Percentiles rank a stretch among this genome's conserved stretches.
Conservation (phyloP, 176 grass and related monocot genomes). For the Zoysia japonica region DNA sequence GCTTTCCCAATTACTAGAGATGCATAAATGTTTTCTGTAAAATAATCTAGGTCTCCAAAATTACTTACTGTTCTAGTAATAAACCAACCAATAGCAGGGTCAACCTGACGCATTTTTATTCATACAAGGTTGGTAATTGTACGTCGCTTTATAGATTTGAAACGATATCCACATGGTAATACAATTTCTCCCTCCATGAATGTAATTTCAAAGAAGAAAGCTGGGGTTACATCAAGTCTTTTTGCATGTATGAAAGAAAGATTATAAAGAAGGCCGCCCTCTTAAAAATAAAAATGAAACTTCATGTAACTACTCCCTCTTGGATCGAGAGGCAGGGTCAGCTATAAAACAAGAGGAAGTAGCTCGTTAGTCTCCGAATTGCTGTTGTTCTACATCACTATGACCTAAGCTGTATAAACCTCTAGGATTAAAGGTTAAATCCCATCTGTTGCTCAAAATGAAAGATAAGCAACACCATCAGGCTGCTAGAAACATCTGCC, state of each 20-base stretch:
- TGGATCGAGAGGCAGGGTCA: slow-evolving; percentile 24
- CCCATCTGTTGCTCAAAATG: slow-evolving; percentile 26
- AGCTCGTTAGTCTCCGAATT: slow-evolving; percentile 4
- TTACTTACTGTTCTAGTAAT: too few relatives aligned
- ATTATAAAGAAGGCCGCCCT: slow-evolving; percentile 33
- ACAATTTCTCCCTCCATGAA: slow-evolving; percentile 12
- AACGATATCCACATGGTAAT: slow-evolving; percentile 1
- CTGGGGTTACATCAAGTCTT: slow-evolving; percentile 28
- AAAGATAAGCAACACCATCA: slow-evolving; percentile 15
- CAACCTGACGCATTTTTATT: too few relatives aligned
- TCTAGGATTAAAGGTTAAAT: slow-evolving; percentile 32
- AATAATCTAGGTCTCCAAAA: too few relatives aligned
- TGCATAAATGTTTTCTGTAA: too few relatives aligned
- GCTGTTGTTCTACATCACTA: slow-evolving; percentile 21
- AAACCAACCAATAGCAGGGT: too few relatives aligned
- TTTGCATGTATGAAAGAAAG: slow-evolving; percentile 1
- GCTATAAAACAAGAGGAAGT: slow-evolving; percentile 45
- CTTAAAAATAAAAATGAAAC: neutral
- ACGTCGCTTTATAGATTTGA: neutral
- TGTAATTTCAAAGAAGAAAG: slow-evolving; percentile 9
- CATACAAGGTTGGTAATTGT: neutral
- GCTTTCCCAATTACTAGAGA: too few relatives aligned
- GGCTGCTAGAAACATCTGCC: slow-evolving; percentile 55
- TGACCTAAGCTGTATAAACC: slow-evolving; percentile 39
- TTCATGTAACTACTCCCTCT: slow-evolving; percentile 21